phyloP scores from a whole-genome alignment of 2,329 filamentous ascomycete species.

The Sarocladium strictum region DNA sequence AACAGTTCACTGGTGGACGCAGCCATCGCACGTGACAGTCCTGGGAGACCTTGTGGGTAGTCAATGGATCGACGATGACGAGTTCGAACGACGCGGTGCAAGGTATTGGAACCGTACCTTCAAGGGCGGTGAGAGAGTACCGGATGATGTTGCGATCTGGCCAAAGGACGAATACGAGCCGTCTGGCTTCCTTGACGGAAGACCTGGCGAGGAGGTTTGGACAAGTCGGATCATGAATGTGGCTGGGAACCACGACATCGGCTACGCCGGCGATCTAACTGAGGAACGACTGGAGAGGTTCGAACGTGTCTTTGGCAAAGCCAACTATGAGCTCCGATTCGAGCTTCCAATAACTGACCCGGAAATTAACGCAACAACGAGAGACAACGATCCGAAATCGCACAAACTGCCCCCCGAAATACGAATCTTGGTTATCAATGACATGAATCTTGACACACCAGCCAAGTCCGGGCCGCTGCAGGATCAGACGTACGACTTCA shows the following conservation, averaged over 20 bases:
- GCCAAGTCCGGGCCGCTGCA: constrained; percentile 63
- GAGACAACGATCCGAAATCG: constrained; percentile 36
- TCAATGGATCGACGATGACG: constrained; percentile 85
- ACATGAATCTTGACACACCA: constrained; percentile 88
- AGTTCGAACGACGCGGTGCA: constrained; percentile 68
- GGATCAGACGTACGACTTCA: constrained; percentile 69
- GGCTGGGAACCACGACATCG: constrained; percentile 92
- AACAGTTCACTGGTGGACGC: constrained; percentile 74
- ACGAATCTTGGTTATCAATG: constrained; percentile 80
- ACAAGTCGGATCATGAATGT: constrained; percentile 76
- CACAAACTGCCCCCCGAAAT: constrained; percentile 58
- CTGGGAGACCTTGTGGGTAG: constrained; percentile 89
- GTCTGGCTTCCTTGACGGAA: constrained; percentile 40
- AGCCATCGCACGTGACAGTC: constrained; percentile 81
- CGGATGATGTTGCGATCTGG: constrained; percentile 45
- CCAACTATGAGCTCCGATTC: constrained; percentile 85
- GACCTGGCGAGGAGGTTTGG: constrained; percentile 53
- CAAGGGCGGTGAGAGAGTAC: constrained; percentile 57
- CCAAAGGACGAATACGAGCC: constrained; percentile 45
- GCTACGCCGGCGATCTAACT: constrained; percentile 88
- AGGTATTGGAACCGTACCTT: constrained; percentile 82
- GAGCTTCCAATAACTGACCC: constrained; percentile 44
- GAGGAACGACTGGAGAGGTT: constrained; percentile 71
- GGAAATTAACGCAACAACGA: constrained; percentile 32
- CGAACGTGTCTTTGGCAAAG: constrained; percentile 75